Conservation (phyloP, 2,329 filamentous ascomycete genomes). For the Colletotrichum theobromicola region DNA sequence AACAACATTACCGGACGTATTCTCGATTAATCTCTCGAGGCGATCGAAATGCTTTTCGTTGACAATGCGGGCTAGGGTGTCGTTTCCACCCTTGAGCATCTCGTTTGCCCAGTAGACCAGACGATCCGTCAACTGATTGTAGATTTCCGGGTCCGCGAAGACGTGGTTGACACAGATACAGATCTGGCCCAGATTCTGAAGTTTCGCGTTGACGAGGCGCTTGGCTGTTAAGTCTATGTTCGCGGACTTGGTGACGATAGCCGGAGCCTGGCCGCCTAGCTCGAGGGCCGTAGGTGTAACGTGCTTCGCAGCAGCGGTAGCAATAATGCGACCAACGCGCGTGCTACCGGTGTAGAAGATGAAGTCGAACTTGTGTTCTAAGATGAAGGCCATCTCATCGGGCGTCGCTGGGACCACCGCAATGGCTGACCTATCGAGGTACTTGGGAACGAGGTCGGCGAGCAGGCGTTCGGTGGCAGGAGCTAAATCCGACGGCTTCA, state of each 20-base stretch:
- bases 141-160: constrained; percentile 44
- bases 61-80: constrained; percentile 38
- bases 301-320: constrained; percentile 45
- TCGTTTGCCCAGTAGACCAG: constrained; percentile 37
- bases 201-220: constrained; percentile 46
- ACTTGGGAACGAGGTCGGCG: constrained; percentile 42
- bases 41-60: constrained; percentile 48
- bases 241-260: constrained; percentile 44
- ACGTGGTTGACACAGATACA: constrained; percentile 44
- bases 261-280: constrained; percentile 49
- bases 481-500: constrained; percentile 51
- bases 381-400: constrained; percentile 38
- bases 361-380: constrained; percentile 44
- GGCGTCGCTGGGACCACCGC: constrained; percentile 40
- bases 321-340: constrained; percentile 40
- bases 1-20: constrained; percentile 39
- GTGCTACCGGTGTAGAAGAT: constrained; percentile 52
- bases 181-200: constrained; percentile 42
- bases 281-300: constrained; percentile 50
- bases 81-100: constrained; percentile 29
- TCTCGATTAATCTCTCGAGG: constrained; percentile 37
- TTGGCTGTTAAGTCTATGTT: constrained; percentile 47
- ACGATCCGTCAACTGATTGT: constrained; percentile 38
- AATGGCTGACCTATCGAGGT: constrained; percentile 45
- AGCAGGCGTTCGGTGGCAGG: constrained; percentile 37